phyloP scores from a whole-genome alignment of 306 rosid genomes.

The Inga leiocalycina region DNA sequence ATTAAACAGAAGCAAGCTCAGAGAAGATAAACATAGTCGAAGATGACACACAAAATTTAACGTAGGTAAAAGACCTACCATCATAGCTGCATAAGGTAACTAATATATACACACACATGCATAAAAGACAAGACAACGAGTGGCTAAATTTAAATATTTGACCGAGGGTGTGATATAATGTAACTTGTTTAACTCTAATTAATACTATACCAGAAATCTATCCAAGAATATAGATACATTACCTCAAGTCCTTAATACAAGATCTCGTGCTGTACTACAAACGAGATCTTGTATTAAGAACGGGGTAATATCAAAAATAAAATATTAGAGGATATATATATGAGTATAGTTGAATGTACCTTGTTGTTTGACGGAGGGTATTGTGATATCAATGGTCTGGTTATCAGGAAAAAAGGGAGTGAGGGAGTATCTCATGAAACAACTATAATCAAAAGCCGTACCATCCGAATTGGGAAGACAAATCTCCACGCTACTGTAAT shows the following conservation, averaged over 20 bases:
- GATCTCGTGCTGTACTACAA: too few species aligned
- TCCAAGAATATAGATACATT: too few species aligned
- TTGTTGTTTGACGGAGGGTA: constrained; percentile 6
- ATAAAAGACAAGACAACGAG: neutral
- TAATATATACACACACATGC: neutral
- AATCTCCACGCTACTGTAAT: constrained; percentile 19
- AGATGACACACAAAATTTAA: too few species aligned
- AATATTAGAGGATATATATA: too few species aligned
- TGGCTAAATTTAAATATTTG: neutral
- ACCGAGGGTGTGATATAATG: neutral
- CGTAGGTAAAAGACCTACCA: too few species aligned
- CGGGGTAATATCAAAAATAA: too few species aligned
- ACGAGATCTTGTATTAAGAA: too few species aligned
- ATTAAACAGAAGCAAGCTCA: too few species aligned
- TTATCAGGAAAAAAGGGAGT: neutral
- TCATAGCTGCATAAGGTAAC: too few species aligned
- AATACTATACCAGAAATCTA: too few species aligned
- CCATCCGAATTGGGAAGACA: constrained; percentile 43
- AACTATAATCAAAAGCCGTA: constrained; percentile 34
- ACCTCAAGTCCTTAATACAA: too few species aligned
- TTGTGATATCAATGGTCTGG: neutral
- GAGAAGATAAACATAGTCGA: too few species aligned
- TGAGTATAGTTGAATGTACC: constrained; percentile 23
- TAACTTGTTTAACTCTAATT: constrained; percentile 13
- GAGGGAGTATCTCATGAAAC: constrained; percentile 14